Evolutionary conservation across 2,329 filamentous ascomycete species (phyloP), one percentile per base, ranked within the genome.

Genomic region (Hymenoscyphus infarciens): DNA sequence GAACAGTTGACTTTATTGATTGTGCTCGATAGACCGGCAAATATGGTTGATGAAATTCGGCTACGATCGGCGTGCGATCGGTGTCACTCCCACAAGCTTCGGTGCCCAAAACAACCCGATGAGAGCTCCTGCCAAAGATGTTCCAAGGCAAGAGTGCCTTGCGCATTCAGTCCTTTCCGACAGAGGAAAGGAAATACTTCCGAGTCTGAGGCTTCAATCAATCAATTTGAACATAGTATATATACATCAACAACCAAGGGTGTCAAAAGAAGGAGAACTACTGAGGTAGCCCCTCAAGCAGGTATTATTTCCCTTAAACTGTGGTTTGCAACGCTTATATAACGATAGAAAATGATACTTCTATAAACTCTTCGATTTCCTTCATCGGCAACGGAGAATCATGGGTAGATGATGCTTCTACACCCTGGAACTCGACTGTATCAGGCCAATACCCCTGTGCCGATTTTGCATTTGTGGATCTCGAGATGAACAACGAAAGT

Each of bases 51-150:
- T 39, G 65, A 68, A 2, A 58, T 71, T 25, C 63, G 68, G 13
- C 62, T 61, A 19, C 67, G 70, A 31, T 63, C 66, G 33, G 76
- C 77, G 15, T 80, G 77, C 63, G 77, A 79, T 68, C 72, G 80
- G 49, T 82, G 80, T 49, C 79, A 81, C 63, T 73, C 74, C 19
- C 80, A 82, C 45, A 81, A 82, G 68, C 72, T 81, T 13, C 75
- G 75, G 69, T 82, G 80, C 58, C 76, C 77, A 5, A 79, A 79
- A 60, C 72, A 74, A 31, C 63, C 73, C 0, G 75, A 75, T 0
- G 73, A 73, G 31, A 61, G 70, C 5, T 68, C 69, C 11, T 82
- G 79, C 65, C 72, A 73, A 8, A 75, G 79, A 33, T 82, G 79
- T 64, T 65, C 72, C 25, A 81, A 77, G 65, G 78, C 78, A 25